Base-by-base conservation (phyloP, 2,329 filamentous ascomycete species). In the Fusarium agapanthi region DNA sequence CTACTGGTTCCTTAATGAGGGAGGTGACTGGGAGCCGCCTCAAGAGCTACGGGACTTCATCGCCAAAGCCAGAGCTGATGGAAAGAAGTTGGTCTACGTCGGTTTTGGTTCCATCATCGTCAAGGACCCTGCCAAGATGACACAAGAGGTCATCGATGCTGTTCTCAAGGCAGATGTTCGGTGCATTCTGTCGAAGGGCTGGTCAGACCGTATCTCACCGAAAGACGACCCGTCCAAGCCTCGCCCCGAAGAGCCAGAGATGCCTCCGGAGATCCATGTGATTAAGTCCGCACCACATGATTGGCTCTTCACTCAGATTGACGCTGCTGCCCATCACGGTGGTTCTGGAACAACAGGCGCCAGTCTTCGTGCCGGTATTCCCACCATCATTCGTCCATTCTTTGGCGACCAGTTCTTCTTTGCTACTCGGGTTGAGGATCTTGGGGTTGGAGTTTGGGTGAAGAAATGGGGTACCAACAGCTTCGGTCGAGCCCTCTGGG, bases 391-490 rank as follows among this genome's bases (percentile, higher is more conserved):
- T 79, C 93, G 95, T 69, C 96, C 96, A 0, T 99, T 98, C 85
- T 99, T 99, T 79, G 96, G 96, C 10, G 96, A 99, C 77, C 96
- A 99, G 80, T 98, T 93, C 86, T 99, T 99, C 86, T 98, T 97
- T 77, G 96, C 95, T 12, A 89, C 88, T 35, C 89, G 96, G 8
- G 93, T 98, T 3, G 95, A 98, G 80, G 95, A 98, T 78, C 86
- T 99, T 11, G 95, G 96, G 1, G 96, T 98, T 5, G 96, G 96
- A 1, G 91, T 97, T 26, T 94, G 92, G 78, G 86, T 99, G 76
- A 95, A 93, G 85, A 96, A 94, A 81, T 90, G 97, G 85, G 97
- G 96, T 28, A 92, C 93, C n/a, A 92, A 90, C 73, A 89, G 92
- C 41, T 95, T 99, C 76, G 93, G 94, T 22, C 88, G 93, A 65